Base-by-base conservation (phyloP, 2,329 filamentous ascomycete species). In the Fonsecaea nubica region DNA sequence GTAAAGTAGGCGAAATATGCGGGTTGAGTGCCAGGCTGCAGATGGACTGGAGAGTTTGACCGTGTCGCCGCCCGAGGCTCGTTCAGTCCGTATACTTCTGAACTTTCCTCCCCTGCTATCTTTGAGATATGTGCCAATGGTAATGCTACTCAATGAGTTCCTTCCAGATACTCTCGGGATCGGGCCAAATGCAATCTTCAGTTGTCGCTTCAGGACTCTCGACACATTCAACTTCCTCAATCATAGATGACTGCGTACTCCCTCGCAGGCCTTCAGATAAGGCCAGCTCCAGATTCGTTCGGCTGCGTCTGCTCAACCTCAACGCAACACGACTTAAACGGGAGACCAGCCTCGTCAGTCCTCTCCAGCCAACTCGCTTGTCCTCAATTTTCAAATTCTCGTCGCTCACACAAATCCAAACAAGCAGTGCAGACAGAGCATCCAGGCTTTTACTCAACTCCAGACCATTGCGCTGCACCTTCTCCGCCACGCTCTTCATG, bases 271-370 rank as follows among this genome's bases (percentile, higher is more conserved):
- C n/a, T 48, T 48, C 42, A 48, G 21, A 48, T 18, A 48, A 9
- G 15, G 42, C 42, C 4, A 48, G n/a, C n/a, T 48, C 42, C n/a
- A 48, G 42, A 21, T 48, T 21, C 42, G 6, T 48, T 4, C n/a
- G 42, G 42, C 5, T 48, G 6, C 21, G 42, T 18, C 21, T 21
- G 42, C 42, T 21, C 42, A 48, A 7, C n/a, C 42, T 21, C 2
- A n/a, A 3, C 42, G 42, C 15, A 48, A 48, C 42, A 21, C 42
- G 42, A 7, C 7, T 21, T 21, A 48, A 48, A 6, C 42, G 42
- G n/a, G n/a, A 48, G n/a, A 48, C n/a, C 42, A 48, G 10, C 10
- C 42, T 48, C n/a, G 42, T 48, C n/a, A 48, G 42, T 18, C n/a
- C 42, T 21, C n/a, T 18, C 42, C 42, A 48, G 2, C 42, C 42